Evolutionary conservation across 2,329 filamentous ascomycete genomes (phyloP).

Genomic region (Myrmaecium sp.): DNA sequence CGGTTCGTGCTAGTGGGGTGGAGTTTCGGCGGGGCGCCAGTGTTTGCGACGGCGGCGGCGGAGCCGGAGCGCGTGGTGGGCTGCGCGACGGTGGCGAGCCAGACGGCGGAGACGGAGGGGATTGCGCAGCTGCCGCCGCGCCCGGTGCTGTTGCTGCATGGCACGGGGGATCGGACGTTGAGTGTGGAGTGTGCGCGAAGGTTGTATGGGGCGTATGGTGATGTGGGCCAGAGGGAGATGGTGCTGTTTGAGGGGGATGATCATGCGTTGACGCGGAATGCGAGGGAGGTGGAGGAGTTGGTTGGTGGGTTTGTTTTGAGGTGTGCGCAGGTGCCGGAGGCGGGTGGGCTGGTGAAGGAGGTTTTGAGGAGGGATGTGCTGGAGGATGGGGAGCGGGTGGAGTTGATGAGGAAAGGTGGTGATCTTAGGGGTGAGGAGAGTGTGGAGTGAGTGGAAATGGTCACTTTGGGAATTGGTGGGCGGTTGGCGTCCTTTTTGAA

Average conservation of each 20-base stretch:
- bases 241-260: constrained; percentile 25
- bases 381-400: constrained; percentile 4
- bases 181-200: constrained; percentile 17
- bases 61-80: constrained; percentile 17
- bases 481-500: too few species aligned
- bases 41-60: constrained; percentile 21
- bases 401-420: constrained; percentile 4
- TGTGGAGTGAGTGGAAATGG: too few species aligned
- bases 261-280: constrained; percentile 24
- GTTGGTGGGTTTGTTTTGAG: constrained; percentile 22
- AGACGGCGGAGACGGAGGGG: constrained; percentile 20
- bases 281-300: constrained; percentile 20
- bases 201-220: constrained; percentile 21
- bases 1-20: constrained; percentile 26
- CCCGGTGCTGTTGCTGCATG: constrained; percentile 23
- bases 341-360: too few species aligned
- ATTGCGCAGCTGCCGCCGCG: constrained; percentile 15
- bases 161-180: constrained; percentile 21
- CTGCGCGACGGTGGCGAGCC: constrained; percentile 24
- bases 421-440: constrained; percentile 5
- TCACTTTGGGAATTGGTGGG: too few species aligned
- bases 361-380: constrained; percentile 3
- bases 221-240: constrained; percentile 15
- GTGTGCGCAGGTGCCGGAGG: constrained; percentile 19
- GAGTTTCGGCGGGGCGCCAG: constrained; percentile 27